Conservation (phyloP, 139 green algal species). For the Chlorella sp. region DNA sequence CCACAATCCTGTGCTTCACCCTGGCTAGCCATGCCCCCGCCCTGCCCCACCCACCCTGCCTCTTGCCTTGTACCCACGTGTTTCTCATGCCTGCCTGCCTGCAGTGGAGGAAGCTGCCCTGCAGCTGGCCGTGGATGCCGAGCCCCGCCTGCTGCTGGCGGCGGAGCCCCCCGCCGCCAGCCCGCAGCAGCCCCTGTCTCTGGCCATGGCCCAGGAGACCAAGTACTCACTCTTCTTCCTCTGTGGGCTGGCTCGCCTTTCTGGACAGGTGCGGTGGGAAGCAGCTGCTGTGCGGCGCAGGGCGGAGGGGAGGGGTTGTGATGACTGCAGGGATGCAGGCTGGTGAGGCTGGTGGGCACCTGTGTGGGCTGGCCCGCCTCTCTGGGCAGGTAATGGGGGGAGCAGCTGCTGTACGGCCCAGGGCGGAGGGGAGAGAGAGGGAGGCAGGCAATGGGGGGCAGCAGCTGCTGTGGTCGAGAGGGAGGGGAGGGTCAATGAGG, state of each 20-base stretch:
- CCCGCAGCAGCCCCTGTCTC: slow-evolving; percentile 49
- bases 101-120: slow-evolving; percentile 33
- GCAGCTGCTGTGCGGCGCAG: too few species aligned
- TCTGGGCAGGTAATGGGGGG: too few species aligned
- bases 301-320: too few species aligned
- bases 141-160: slow-evolving; percentile 49
- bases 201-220: slow-evolving; percentile 48
- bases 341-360: too few species aligned
- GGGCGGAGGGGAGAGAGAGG: too few species aligned
- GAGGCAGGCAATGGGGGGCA: too few species aligned
- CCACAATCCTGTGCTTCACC: background rate
- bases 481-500: too few species aligned
- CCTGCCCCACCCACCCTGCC: background rate
- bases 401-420: too few species aligned
- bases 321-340: too few species aligned
- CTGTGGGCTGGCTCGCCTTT: slow-evolving; percentile 22
- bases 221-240: slow-evolving; percentile 46
- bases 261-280: background rate
- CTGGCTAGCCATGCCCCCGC: background rate
- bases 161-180: slow-evolving; percentile 42
- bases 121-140: slow-evolving; percentile 32
- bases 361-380: too few species aligned
- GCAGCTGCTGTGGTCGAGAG: too few species aligned
- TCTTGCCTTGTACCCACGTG: background rate
- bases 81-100: too few species aligned